phyloP scores from a whole-genome alignment of 208 protist genomes.

The Crithidia acanthocephali region DNA sequence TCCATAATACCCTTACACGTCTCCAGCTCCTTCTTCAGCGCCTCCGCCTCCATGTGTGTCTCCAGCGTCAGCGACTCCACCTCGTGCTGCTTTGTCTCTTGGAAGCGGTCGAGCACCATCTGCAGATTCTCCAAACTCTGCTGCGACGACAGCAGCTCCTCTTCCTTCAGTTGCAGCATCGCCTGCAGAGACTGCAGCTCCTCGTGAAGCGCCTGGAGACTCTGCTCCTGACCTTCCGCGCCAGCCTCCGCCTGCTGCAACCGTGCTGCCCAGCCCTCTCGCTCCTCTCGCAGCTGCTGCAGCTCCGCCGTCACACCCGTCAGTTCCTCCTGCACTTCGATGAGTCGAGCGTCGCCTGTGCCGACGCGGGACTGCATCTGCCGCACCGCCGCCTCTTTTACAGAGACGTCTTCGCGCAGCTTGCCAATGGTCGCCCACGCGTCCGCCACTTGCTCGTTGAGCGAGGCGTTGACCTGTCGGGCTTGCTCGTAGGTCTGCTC shows the following conservation, averaged over 20 bases:
- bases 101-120: constrained; percentile 37
- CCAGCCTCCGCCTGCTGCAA: constrained; percentile 19
- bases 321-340: constrained; percentile 38
- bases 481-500: constrained; percentile 85
- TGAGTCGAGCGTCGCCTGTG: constrained; percentile 33
- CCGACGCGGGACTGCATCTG: constrained; percentile 44
- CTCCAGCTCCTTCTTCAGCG: constrained; percentile 28
- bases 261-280: constrained; percentile 23
- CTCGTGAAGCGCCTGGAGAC: constrained; percentile 29
- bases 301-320: constrained; percentile 36
- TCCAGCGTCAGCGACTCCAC: constrained; percentile 34
- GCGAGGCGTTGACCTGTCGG: constrained; percentile 62
- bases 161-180: constrained; percentile 33
- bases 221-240: constrained; percentile 19
- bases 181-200: constrained; percentile 51
- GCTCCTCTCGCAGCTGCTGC: constrained; percentile 57
- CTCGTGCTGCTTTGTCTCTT: constrained; percentile 31
- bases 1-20: not conserved
- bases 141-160: constrained; percentile 32
- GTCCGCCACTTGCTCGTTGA: constrained; percentile 69
- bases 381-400: constrained; percentile 39
- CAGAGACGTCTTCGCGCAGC: constrained; percentile 62
- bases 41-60: constrained; percentile 32
- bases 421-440: constrained; percentile 59
- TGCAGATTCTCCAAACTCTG: constrained; percentile 32